Conservation (phyloP, 768 basidiomycete genomes). For the Mycena kentingensis region DNA sequence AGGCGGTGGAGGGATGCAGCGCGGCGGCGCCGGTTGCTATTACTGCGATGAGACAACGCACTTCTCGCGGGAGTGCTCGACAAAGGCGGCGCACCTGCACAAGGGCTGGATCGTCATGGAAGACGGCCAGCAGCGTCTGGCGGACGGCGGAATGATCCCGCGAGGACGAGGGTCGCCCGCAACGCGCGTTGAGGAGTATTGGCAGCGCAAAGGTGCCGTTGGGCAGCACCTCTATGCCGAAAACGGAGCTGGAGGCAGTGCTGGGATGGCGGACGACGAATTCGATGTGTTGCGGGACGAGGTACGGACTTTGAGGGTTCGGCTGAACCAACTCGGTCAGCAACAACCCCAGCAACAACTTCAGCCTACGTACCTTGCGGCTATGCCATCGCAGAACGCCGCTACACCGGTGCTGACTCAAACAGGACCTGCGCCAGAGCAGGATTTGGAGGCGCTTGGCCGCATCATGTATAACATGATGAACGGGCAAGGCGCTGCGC, state of each 20-base stretch:
- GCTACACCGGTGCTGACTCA: background rate
- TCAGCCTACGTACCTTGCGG: background rate
- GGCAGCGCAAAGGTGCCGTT: conserved; percentile 5
- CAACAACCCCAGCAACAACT: background rate
- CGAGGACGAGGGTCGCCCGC: conserved; percentile 6
- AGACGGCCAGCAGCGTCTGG: conserved; percentile 7
- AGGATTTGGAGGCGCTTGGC: conserved; percentile 10
- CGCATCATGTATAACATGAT: conserved; percentile 7
- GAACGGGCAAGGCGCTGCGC: background rate
- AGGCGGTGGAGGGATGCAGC: background rate
- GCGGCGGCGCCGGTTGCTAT: no score
- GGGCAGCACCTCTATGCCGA: conserved; percentile 2
- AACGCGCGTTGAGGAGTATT: conserved; percentile 7
- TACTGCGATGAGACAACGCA: conserved; percentile 15
- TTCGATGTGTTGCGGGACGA: conserved; percentile 1
- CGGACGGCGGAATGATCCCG: conserved; percentile 6
- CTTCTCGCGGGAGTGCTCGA: conserved; percentile 1
- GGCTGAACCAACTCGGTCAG: conserved; percentile 5
- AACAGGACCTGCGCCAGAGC: background rate
- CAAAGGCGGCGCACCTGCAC: conserved; percentile 3
- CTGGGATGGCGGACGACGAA: background rate
- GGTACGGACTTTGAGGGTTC: conserved; percentile 9
- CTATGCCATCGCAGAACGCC: background rate
- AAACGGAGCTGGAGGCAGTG: no score
- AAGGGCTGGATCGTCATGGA: conserved; percentile 9